Base-by-base conservation (phyloP, 441 rosid genomes). In the Erodium trifolium region DNA sequence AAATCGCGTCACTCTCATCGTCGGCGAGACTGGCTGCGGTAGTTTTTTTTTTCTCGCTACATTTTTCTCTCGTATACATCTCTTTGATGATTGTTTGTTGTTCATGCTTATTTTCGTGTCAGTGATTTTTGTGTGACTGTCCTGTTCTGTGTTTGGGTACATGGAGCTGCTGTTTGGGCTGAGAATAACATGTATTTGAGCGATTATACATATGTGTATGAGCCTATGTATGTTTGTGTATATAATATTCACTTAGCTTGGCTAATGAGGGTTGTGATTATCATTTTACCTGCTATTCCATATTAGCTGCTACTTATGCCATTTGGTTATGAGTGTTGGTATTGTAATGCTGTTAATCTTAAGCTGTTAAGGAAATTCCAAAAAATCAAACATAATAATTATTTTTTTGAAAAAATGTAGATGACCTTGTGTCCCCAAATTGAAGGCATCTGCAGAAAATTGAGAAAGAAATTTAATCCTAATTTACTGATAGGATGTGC, bases 11-110 rank as follows among this genome's bases (percentile, higher is more conserved):
- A 93, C 98, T 75, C 93, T 93, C 69, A 89, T 91, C 67, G 84
- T 93, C 73, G 98, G 97, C 71, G 97, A 91, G 43, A 85, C 98
- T 17, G 98, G 98, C 68, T 93, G 96, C 84, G 98, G 97, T 91
- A 82, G 65, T 0, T 45, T 71, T 76, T 64, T 37, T 4, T 37
- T 37, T 2, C 37, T 23, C 70, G 0, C 62, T 55, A 7, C 11
- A 55, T 70, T 60, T 12, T 14, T 66, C 64, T 67, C 14, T 70
- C 2, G 60, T n/a, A 67, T 34, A 62, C 3, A 63, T 47, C 60
- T 45, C 3, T 12, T 0, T 45, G 51, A 10, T 45, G 51, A 16
- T 67, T 66, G 29, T 51, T 62, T 3, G 3, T 41, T 43, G 18
- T 5, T 35, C 1, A 23, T 35, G 41, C 55, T 39, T 57, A 9